phyloP scores from a whole-genome alignment of 2,329 filamentous ascomycete species.

The Pestalotiopsis sp. region DNA sequence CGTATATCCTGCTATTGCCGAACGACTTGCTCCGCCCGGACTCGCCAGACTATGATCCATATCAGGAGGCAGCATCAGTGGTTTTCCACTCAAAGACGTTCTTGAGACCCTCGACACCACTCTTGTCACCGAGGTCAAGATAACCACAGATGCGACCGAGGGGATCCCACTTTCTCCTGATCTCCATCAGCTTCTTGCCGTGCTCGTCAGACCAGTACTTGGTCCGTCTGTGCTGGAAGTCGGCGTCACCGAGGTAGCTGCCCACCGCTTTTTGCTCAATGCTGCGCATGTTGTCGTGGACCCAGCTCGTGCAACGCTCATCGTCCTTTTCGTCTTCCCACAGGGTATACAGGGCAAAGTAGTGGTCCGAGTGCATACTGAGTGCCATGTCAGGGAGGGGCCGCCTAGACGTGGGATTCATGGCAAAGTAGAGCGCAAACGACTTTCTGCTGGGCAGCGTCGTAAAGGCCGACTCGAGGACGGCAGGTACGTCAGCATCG shows the following conservation, averaged over 20 bases:
- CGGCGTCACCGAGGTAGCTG: constrained; percentile 57
- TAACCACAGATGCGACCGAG: constrained; percentile 45
- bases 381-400: constrained; percentile 54
- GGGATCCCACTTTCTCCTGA: constrained; percentile 47
- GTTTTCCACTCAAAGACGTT: constrained; percentile 41
- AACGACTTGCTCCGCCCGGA: neutral
- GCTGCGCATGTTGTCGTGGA: constrained; percentile 39
- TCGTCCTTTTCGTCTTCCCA: constrained; percentile 52
- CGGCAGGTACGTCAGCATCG: constrained; percentile 44
- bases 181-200: constrained; percentile 41
- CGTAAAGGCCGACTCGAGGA: constrained; percentile 49
- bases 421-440: constrained; percentile 52
- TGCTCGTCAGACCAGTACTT: constrained; percentile 50
- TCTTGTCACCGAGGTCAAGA: constrained; percentile 45
- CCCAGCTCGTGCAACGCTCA: constrained; percentile 44
- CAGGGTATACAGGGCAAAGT: constrained; percentile 55
- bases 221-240: constrained; percentile 50
- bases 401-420: constrained; percentile 49
- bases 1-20: neutral
- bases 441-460: constrained; percentile 47
- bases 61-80: neutral
- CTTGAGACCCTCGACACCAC: constrained; percentile 41
- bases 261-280: constrained; percentile 46
- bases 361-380: constrained; percentile 57
- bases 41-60: neutral